Percentiles rank a stretch among this genome's conserved stretches.
These are phyloP conservation scores for Lasiodiplodia theobromae DNA, from an alignment of 2,329 filamentous ascomycete species.

Conservation along the genomic window DNA sequence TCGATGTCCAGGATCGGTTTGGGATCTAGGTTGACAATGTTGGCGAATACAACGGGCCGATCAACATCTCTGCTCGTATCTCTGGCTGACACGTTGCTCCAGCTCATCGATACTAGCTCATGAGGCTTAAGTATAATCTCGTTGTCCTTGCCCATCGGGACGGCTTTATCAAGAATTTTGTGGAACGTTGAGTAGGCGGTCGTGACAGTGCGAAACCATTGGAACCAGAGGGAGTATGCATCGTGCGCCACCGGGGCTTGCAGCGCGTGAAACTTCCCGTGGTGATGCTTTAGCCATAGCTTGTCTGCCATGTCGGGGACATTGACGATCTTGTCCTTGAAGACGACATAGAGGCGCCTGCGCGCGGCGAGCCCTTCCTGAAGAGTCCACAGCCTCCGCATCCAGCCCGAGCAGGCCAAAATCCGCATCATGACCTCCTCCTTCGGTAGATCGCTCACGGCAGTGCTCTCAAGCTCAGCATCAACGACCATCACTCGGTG, in stretches of 20 bases:
- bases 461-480: background rate
- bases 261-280: background rate
- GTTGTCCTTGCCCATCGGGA: background rate
- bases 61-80: background rate
- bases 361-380: background rate
- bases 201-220: background rate
- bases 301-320: background rate
- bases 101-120: background rate
- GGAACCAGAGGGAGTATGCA: background rate
- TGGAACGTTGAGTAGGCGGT: background rate
- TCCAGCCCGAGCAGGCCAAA: conserved; percentile 1
- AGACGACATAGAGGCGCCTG: background rate
- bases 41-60: background rate
- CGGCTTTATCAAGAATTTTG: background rate
- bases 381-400: background rate
- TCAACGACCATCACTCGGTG: background rate
- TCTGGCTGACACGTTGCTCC: background rate
- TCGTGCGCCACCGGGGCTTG: background rate
- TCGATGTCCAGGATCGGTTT: background rate
- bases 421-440: background rate
- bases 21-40: background rate
- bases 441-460: background rate
- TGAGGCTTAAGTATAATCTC: background rate
- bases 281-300: background rate
- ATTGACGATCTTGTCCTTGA: background rate